phyloP scores from a whole-genome alignment of 306 rosid genomes.

The Rosa persica region DNA sequence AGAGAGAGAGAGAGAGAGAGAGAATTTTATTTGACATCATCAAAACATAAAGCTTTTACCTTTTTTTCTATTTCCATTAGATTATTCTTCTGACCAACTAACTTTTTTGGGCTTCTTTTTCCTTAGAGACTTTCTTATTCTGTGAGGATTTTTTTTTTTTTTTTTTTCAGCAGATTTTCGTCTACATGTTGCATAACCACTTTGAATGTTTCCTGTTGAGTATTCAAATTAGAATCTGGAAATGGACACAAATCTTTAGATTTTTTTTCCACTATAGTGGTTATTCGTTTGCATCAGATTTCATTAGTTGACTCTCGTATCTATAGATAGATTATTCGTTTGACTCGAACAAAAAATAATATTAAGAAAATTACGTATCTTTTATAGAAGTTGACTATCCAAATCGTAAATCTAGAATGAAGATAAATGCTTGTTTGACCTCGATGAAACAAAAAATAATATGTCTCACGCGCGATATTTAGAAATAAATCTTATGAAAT shows the following conservation, averaged over 20 bases:
- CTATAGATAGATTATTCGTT: no score
- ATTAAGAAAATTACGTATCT: no score
- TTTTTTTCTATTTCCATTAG: background rate
- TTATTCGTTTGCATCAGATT: no score
- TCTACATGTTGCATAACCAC: background rate
- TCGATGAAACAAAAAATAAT: background rate
- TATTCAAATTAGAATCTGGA: no score
- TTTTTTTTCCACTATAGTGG: no score
- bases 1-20: background rate
- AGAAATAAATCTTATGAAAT: background rate
- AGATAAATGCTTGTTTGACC: background rate
- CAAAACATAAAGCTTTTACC: background rate
- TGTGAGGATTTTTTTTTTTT: background rate
- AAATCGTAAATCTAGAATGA: background rate
- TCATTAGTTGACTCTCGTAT: no score
- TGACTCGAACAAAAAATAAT: no score
- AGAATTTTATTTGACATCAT: slow-evolving; percentile 18
- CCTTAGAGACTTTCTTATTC: background rate
- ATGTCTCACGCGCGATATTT: background rate
- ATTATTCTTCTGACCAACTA: slow-evolving; percentile 5
- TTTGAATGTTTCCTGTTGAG: background rate
- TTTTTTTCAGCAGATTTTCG: background rate
- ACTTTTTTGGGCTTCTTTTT: background rate
- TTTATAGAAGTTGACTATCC: background rate
- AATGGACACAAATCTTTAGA: no score